These are phyloP conservation scores for Pseudogymnoascus sp. DNA, from an alignment of 2,329 filamentous ascomycete genomes.

Conservation along the genomic window DNA sequence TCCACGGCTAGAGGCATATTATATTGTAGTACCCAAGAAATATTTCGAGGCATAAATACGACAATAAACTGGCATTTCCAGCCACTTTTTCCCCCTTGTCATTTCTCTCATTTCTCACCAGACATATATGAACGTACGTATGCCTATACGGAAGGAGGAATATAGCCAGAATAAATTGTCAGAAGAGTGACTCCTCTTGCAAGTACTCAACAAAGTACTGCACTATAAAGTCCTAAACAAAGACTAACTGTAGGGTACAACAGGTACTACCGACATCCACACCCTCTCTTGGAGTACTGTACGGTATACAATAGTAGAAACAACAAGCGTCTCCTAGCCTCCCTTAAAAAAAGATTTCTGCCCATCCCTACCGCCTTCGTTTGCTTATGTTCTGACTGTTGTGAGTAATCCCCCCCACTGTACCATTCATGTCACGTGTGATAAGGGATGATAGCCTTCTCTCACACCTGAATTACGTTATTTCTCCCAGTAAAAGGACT, in stretches of 20 bases:
- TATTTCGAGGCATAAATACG: background rate
- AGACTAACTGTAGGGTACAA: background rate
- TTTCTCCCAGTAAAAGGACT: background rate
- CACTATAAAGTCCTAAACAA: background rate
- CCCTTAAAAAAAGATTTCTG: conserved; percentile 5
- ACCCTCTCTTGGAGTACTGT: background rate
- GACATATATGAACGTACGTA: too few relatives aligned
- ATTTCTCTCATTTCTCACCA: too few relatives aligned
- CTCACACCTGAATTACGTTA: background rate
- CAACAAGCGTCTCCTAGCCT: background rate
- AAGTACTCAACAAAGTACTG: background rate
- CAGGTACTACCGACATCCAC: conserved; percentile 1
- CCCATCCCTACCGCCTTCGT: background rate
- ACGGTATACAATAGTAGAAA: background rate
- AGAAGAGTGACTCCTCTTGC: background rate
- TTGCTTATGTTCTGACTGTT: background rate
- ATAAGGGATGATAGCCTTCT: background rate
- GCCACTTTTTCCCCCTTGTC: too few relatives aligned
- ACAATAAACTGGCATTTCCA: background rate
- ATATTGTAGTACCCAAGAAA: background rate
- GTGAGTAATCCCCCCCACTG: background rate
- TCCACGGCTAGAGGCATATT: background rate
- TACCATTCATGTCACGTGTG: background rate
- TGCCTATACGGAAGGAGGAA: background rate
- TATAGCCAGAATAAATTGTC: background rate